Conservation (phyloP, 1,139 yeast genomes). For the Sugiyamaella neomexicana region DNA sequence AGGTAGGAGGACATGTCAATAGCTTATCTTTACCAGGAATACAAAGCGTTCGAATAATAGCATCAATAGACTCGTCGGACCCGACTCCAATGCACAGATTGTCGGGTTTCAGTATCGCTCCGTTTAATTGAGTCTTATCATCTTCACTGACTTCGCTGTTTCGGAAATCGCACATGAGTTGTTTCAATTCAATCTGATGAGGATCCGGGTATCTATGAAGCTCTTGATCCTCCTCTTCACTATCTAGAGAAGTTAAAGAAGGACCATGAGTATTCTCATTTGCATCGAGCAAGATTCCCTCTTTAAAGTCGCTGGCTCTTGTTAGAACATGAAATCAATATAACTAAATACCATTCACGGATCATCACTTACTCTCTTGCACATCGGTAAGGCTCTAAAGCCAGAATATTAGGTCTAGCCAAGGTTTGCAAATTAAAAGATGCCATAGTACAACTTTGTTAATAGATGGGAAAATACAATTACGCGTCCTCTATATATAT, state of each 20-base stretch:
- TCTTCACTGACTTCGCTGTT: constrained; percentile 45
- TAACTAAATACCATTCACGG: neutral
- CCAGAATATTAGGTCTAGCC: constrained; percentile 79
- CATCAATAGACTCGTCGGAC: constrained; percentile 93
- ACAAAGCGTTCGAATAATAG: constrained; percentile 81
- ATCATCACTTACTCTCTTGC: constrained; percentile 68
- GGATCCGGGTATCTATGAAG: constrained; percentile 96
- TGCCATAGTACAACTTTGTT: constrained; percentile 1
- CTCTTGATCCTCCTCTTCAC: constrained; percentile 46
- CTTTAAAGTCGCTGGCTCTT: constrained; percentile 62
- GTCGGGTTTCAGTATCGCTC: constrained; percentile 49
- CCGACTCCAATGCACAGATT: constrained; percentile 95
- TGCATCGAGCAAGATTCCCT: constrained; percentile 87
- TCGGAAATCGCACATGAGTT: constrained; percentile 68
- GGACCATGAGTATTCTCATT: constrained; percentile 97
- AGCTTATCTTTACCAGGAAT: constrained; percentile 80
- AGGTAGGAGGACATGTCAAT: constrained; percentile 90
- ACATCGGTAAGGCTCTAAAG: constrained; percentile 87
- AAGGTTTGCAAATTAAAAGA: constrained; percentile 58
- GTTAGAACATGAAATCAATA: neutral
- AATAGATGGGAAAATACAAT: neutral
- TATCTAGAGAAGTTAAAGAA: constrained; percentile 49
- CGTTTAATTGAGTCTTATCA: constrained; percentile 14
- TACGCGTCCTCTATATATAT: neutral
- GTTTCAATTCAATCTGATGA: constrained; percentile 79